Evolutionary conservation across 2,329 filamentous ascomycete genomes (phyloP), one percentile per base, ranked within the genome.

Genomic region (Aspergillus quadricinctus): DNA sequence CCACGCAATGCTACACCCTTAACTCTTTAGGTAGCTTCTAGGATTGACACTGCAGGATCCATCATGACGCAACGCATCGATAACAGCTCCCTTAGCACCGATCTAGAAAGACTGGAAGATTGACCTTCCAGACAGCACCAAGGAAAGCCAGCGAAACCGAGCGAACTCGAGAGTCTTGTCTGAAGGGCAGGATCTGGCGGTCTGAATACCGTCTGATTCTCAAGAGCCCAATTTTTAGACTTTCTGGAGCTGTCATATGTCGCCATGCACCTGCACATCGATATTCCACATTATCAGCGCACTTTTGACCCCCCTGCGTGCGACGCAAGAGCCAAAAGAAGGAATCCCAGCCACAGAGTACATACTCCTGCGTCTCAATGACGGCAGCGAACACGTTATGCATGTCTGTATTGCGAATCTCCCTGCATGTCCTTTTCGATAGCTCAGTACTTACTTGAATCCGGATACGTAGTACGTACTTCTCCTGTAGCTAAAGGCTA

Each of bases 181-280:
- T 14, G 14, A 59, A 61, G 14, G 48, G 52, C 49, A 55, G 58
- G 6, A 56, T 56, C 53, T 64, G 58, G 60, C 64, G 64, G 49
- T 63, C 59, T 55, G 51, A 28, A 21, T 45, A 59, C 64, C 64
- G 49, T 63, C 59, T 55, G 51, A 28, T 27, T 45, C 28, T 29
- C 31, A 46, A 4, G 14, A 3, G 23, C 10, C 11, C 6, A 23
- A 3, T 14, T 46, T 46, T 25, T 46, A 23, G 1, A 25, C 4
- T 46, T 52, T 54, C 55, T 54, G 57, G 61, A 61, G 57, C 57
- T 60, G 59, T 61, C 61, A 59, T 63, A 63, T 57, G 54, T 49
- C 54, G 17, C 40, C 5, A 19, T 17, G 46, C 31, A 14, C 31
- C 31, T 37, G 14, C 4, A 37, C 31, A 17, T 35, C 31, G 17